phyloP scores from a whole-genome alignment of 257 asterid genomes.

The Gentiana straminea region DNA sequence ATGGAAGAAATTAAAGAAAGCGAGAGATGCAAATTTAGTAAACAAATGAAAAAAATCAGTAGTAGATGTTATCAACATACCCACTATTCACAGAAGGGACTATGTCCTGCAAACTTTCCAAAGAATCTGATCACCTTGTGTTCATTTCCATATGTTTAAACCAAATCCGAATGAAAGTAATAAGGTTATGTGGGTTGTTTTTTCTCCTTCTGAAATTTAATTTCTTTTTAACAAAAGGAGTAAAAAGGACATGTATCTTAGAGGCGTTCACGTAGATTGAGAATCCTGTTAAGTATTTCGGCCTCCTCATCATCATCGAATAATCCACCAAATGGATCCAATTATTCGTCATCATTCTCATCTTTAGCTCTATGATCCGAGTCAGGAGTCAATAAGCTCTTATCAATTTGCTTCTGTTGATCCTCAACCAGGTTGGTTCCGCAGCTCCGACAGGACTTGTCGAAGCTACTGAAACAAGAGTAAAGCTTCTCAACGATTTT shows the following conservation, averaged over 20 bases:
- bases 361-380: slow-evolving; percentile 26
- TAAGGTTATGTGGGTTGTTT: too few species aligned
- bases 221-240: too few species aligned
- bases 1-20: too few species aligned
- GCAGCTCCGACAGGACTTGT: slow-evolving; percentile 43
- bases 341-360: slow-evolving; percentile 29
- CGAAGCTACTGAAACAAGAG: slow-evolving; percentile 22
- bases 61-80: too few species aligned
- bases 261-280: slow-evolving; percentile 64
- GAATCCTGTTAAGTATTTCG: slow-evolving; percentile 56
- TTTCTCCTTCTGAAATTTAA: too few species aligned
- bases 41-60: too few species aligned
- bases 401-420: slow-evolving; percentile 14
- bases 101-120: too few species aligned
- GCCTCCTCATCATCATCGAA: slow-evolving; percentile 49
- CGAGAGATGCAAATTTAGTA: too few species aligned
- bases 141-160: too few species aligned
- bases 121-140: too few species aligned
- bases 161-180: too few species aligned
- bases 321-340: slow-evolving; percentile 49
- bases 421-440: slow-evolving; percentile 14
- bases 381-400: slow-evolving; percentile 63
- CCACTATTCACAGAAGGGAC: too few species aligned
- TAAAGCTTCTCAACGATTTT: slow-evolving; percentile 62
- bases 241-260: slow-evolving; percentile 22